phyloP scores from a whole-genome alignment of 768 basidiomycete genomes.

The Sporobolomyces roseus region DNA sequence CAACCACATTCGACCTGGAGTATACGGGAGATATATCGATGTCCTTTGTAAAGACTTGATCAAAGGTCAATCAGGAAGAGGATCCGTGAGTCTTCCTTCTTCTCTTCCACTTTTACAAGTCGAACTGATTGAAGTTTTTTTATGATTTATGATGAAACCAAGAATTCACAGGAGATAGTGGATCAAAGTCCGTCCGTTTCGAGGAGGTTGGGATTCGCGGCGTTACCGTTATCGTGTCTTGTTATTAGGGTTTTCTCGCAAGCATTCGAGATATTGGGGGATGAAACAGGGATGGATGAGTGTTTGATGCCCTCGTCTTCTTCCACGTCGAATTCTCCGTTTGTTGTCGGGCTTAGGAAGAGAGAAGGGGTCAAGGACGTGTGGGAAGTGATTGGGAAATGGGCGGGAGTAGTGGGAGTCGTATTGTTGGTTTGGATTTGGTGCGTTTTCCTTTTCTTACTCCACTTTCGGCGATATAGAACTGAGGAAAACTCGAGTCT shows the following conservation, averaged over 20 bases:
- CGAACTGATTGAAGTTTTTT: too few species aligned
- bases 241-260: constrained; percentile 52
- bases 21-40: constrained; percentile 92
- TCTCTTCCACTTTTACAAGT: background rate
- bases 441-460: constrained; percentile 52
- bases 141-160: too few species aligned
- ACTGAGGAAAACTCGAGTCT: background rate
- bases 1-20: constrained; percentile 91
- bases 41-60: constrained; percentile 90
- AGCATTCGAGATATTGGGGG: constrained; percentile 50
- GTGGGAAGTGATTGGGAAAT: constrained; percentile 4
- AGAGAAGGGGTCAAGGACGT: constrained; percentile 4
- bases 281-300: constrained; percentile 43
- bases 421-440: constrained; percentile 76
- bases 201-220: constrained; percentile 86
- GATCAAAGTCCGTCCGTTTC: constrained; percentile 95
- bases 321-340: background rate
- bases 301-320: constrained; percentile 36
- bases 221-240: constrained; percentile 82
- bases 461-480: background rate
- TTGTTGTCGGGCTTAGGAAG: background rate
- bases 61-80: background rate
- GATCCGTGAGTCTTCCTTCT: background rate
- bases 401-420: constrained; percentile 23
- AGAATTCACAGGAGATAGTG: constrained; percentile 71